A percentile compares a stretch with the other conserved stretches of the same genome.
Evolutionary conservation across 2,329 filamentous ascomycete genomes (phyloP).

Genomic region (Fusarium gaditjirri): DNA sequence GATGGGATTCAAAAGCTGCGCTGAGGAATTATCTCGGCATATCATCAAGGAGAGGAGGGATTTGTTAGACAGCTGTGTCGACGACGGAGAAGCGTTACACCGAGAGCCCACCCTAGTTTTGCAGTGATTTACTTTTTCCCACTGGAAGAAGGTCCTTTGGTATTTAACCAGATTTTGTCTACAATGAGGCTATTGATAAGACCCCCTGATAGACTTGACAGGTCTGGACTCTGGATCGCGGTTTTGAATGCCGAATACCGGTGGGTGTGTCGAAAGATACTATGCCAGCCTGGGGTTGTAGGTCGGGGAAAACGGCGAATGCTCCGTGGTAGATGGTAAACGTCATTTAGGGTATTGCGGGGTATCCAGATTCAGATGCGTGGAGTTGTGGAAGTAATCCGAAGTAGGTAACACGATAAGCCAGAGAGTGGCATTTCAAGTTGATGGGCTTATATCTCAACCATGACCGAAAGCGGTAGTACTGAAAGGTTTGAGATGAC

Average conservation of each 20-base stretch:
- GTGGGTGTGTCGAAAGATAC: slow-evolving; percentile 21
- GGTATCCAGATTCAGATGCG: slow-evolving; percentile 17
- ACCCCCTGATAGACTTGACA: not conserved
- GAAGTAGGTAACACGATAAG: slow-evolving; percentile 1
- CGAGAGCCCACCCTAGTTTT: slow-evolving; percentile 5
- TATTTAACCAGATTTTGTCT: not conserved
- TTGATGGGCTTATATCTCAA: not conserved
- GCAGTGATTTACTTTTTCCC: slow-evolving; percentile 14
- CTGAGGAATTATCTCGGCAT: not conserved
- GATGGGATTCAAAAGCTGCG: not conserved
- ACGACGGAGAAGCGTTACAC: slow-evolving; percentile 13
- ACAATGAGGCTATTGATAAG: not conserved
- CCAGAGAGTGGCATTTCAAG: not conserved
- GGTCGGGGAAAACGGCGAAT: slow-evolving; percentile 31
- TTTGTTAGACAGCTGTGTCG: slow-evolving; percentile 10
- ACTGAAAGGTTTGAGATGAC: not conserved
- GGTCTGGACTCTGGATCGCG: slow-evolving; percentile 3
- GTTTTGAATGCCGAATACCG: slow-evolving; percentile 28
- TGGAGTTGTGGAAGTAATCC: slow-evolving; percentile 3
- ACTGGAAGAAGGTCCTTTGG: not conserved
- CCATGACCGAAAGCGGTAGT: not conserved
- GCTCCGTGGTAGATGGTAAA: slow-evolving; percentile 29
- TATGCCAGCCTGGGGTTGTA: slow-evolving; percentile 15
- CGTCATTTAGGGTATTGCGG: slow-evolving; percentile 31
- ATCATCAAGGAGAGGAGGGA: slow-evolving; percentile 8